phyloP scores from a whole-genome alignment of 2,329 filamentous ascomycete species.

The Neopestalotiopsis clavispora region DNA sequence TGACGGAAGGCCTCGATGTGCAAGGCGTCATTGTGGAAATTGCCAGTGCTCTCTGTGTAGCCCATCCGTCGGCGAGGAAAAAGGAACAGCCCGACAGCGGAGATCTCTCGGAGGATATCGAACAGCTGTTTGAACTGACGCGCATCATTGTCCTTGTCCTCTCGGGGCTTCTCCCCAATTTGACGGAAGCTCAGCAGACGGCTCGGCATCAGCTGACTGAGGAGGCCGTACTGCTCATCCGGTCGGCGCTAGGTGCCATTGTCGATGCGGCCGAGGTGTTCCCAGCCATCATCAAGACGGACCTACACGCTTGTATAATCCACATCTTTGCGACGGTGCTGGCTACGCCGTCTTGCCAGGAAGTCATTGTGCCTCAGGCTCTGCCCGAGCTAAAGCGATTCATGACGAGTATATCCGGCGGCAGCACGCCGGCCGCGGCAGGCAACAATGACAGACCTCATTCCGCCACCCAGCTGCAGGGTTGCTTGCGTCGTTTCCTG shows the following conservation, averaged over 20 bases:
- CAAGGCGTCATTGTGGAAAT: slow-evolving; percentile 95
- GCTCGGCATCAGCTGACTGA: slow-evolving; percentile 82
- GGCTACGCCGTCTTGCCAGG: slow-evolving; percentile 84
- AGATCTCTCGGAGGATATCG: slow-evolving; percentile 93
- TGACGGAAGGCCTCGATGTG: slow-evolving; percentile 88
- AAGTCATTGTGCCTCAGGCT: slow-evolving; percentile 85
- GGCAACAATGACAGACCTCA: slow-evolving; percentile 42
- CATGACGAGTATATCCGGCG: slow-evolving; percentile 71
- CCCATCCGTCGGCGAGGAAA: slow-evolving; percentile 85
- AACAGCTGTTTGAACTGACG: slow-evolving; percentile 96
- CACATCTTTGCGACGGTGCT: slow-evolving; percentile 96
- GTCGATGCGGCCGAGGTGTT: slow-evolving; percentile 96
- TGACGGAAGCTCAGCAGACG: slow-evolving; percentile 68
- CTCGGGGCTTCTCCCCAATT: slow-evolving; percentile 83
- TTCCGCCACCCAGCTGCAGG: slow-evolving; percentile 74
- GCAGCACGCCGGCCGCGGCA: slow-evolving; percentile 39
- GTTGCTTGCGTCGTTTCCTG: slow-evolving; percentile 81
- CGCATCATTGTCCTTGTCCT: slow-evolving; percentile 94
- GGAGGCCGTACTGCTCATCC: slow-evolving; percentile 81
- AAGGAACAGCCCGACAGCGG: slow-evolving; percentile 70
- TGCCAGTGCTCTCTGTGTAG: slow-evolving; percentile 84
- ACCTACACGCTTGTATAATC: slow-evolving; percentile 93
- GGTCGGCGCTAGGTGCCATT: slow-evolving; percentile 81
- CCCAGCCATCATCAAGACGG: slow-evolving; percentile 93
- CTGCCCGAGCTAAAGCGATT: slow-evolving; percentile 93